A percentile compares a stretch with the other conserved stretches of the same genome.
These are phyloP conservation scores for Dujonia santamariae DNA, from an alignment of 1,139 yeast species.

Conservation along the genomic window DNA sequence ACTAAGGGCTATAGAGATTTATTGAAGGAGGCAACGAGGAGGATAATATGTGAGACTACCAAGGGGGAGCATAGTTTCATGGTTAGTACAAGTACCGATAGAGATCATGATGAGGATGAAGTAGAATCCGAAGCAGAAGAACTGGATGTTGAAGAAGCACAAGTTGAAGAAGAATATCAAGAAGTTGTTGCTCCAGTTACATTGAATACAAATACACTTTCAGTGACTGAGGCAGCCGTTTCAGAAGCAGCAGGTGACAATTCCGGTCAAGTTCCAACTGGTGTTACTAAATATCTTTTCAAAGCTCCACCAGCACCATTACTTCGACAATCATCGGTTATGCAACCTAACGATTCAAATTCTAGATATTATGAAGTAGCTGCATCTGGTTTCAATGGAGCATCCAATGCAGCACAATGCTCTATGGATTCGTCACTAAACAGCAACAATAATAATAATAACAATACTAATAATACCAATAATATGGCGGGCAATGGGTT, in stretches of 20 bases:
- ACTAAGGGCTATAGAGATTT: slow-evolving; percentile 38
- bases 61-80: slow-evolving; percentile 12
- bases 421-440: slow-evolving; percentile 45
- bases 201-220: no score
- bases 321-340: slow-evolving; percentile 29
- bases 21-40: slow-evolving; percentile 33
- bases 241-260: slow-evolving; percentile 11
- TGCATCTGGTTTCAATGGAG: slow-evolving; percentile 78
- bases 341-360: slow-evolving; percentile 29
- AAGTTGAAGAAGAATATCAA: not conserved
- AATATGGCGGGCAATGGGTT: slow-evolving; percentile 57
- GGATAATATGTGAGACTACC: slow-evolving; percentile 28
- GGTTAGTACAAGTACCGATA: slow-evolving; percentile 27
- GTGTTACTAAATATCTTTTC: slow-evolving; percentile 12
- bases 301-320: slow-evolving; percentile 25
- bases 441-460: slow-evolving; percentile 23
- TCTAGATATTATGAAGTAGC: slow-evolving; percentile 60
- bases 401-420: slow-evolving; percentile 44
- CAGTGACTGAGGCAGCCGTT: no score
- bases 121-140: slow-evolving; percentile 7
- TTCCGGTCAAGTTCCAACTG: not conserved
- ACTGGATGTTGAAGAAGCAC: no score
- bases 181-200: no score
- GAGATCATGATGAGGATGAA: slow-evolving; percentile 17
- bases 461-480: slow-evolving; percentile 7